These are phyloP conservation scores for Pyrenula aspistea DNA, from an alignment of 495 filamentous ascomycete species.

Conservation along the genomic window DNA sequence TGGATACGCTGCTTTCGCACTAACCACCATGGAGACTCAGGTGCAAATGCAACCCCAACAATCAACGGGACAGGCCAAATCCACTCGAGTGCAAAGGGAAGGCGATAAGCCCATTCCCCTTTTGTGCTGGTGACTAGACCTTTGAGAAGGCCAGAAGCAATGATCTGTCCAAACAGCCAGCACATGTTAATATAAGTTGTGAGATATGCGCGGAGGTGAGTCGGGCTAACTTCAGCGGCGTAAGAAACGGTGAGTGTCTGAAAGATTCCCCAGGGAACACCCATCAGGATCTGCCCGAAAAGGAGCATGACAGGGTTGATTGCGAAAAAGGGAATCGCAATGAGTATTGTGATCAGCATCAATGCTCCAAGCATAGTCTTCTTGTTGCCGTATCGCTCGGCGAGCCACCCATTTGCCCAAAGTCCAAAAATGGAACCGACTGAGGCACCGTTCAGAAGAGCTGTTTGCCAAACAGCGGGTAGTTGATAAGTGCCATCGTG, in stretches of 20 bases:
- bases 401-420: slow-evolving; percentile 48
- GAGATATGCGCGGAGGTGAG: slow-evolving; percentile 28
- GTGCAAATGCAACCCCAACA: slow-evolving; percentile 24
- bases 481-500: slow-evolving; percentile 22
- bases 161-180: slow-evolving; percentile 40
- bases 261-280: slow-evolving; percentile 29
- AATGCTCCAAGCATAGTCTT: slow-evolving; percentile 50
- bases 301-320: slow-evolving; percentile 7
- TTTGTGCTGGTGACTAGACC: slow-evolving; percentile 18
- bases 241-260: slow-evolving; percentile 40
- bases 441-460: slow-evolving; percentile 43
- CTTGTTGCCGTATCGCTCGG: slow-evolving; percentile 49
- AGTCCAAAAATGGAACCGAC: slow-evolving; percentile 55
- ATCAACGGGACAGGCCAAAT: slow-evolving; percentile 37
- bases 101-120: slow-evolving; percentile 37
- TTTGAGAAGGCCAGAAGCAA: slow-evolving; percentile 34
- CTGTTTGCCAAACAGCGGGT: slow-evolving; percentile 46
- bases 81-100: slow-evolving; percentile 46
- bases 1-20: slow-evolving; percentile 20
- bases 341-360: slow-evolving; percentile 24
- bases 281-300: slow-evolving; percentile 11
- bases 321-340: slow-evolving; percentile 21
- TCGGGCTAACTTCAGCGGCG: slow-evolving; percentile 36
- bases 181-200: slow-evolving; percentile 36
- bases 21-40: slow-evolving; percentile 37